Conservation (phyloP, 2,329 filamentous ascomycete species). For the Fusarium proliferatum region DNA sequence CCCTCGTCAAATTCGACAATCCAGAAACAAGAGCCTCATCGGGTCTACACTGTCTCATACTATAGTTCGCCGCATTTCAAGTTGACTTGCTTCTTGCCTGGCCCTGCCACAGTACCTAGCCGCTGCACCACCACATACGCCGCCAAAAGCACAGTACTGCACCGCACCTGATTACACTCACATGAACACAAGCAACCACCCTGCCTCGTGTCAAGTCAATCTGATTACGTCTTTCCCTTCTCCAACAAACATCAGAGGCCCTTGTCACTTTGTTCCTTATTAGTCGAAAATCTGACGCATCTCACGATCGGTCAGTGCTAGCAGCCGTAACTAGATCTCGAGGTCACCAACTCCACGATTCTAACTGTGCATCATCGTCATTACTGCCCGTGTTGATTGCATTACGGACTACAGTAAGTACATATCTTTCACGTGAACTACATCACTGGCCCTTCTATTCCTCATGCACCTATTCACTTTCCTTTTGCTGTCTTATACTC, state of each 20-base stretch:
- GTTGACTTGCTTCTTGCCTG: constrained; percentile 26
- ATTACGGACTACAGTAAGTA: constrained; percentile 34
- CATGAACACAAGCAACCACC: constrained; percentile 40
- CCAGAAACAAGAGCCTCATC: constrained; percentile 30
- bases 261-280: constrained; percentile 30
- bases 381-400: constrained; percentile 29
- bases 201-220: constrained; percentile 28
- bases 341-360: constrained; percentile 37
- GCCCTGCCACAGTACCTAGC: constrained; percentile 35
- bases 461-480: not conserved
- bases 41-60: constrained; percentile 16
- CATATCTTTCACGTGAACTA: constrained; percentile 7
- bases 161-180: constrained; percentile 34
- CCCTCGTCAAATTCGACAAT: constrained; percentile 24
- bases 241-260: constrained; percentile 23
- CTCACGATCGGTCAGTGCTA: constrained; percentile 42
- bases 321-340: constrained; percentile 38
- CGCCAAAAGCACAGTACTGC: constrained; percentile 38
- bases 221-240: constrained; percentile 20
- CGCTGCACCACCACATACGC: constrained; percentile 41
- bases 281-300: constrained; percentile 24
- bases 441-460: not conserved
- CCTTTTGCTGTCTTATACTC: not conserved
- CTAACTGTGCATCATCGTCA: constrained; percentile 38
- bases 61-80: constrained; percentile 5